Conservation (phyloP, 306 rosid species). For the Phaseolus lunatus region DNA sequence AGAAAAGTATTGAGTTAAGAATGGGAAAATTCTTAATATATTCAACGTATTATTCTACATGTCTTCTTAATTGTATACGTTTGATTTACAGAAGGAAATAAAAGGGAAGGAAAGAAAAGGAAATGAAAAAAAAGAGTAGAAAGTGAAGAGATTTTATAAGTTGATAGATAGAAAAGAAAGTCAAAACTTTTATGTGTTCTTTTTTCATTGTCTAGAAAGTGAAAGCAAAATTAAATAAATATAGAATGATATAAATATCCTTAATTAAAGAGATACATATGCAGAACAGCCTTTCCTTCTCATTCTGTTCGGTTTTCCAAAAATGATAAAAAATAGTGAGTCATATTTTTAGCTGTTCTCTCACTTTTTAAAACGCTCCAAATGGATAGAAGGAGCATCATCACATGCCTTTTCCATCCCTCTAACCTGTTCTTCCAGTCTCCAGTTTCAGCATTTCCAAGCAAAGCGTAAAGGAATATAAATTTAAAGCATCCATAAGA, state of each 20-base stretch:
- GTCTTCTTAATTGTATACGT: background rate
- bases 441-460: background rate
- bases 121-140: no score
- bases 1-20: background rate
- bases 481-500: constrained; percentile 34
- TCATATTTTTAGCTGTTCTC: no score
- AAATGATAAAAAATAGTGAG: background rate
- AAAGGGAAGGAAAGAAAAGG: background rate
- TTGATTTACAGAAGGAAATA: background rate
- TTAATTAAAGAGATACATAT: background rate
- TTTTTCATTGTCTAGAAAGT: background rate
- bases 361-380: background rate
- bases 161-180: background rate
- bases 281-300: background rate
- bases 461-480: background rate
- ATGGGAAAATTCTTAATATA: constrained; percentile 10
- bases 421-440: background rate
- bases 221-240: no score
- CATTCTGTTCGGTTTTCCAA: background rate
- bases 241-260: background rate
- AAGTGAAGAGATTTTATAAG: background rate
- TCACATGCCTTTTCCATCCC: background rate
- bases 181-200: background rate
- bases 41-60: background rate
- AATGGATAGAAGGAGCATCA: background rate